Base-by-base conservation (phyloP, 2,329 filamentous ascomycete genomes). In the Colletotrichum tamarilloi region DNA sequence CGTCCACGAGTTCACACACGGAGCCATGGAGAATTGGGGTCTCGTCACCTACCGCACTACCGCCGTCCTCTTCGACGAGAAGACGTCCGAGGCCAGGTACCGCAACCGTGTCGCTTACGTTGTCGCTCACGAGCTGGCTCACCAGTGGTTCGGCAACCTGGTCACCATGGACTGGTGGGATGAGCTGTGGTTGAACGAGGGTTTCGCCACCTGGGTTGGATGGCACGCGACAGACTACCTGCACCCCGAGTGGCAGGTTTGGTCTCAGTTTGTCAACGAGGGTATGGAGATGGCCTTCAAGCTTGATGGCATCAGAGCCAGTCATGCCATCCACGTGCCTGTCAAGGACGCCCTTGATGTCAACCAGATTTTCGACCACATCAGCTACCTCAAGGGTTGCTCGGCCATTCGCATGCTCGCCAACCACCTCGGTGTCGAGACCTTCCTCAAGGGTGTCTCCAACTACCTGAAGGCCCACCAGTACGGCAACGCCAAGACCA, bases 121-220 rank as follows among this genome's bases (percentile, higher is more conserved):
- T 69, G 95, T 98, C 63, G 96, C 97, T n/a, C 97, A 99, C 84
- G 97, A 99, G 83, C 88, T 99, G 75, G 97, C 95, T 68, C 95
- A 98, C 80, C 95, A 97, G 85, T 98, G 95, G 95, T 98, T 98
- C 78, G 95, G 95, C 49, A 97, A 98, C 82, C 89, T 98, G 12
- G 95, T 97, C 56, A 98, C 95, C 6, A 98, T 98, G 95, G 94
- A 97, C 82, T 98, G 95, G 95, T 97, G 94, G 94, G 94, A 93
- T 80, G 94, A 97, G 85, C 89, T 97, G 53, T 98, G 95, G 95
- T 89, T 97, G 65, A 97, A 97, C 79, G 96, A 98, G 84, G 95
- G 95, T 14, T 99, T 99, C 80, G 97, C 97, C 55, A 99, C 97
- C 3, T 98, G 96, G 96, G 96, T 98, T 56, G 97, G 96, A 65